Evolutionary conservation across 805 yeast genomes (phyloP).

Genomic region (Sungouiozyma ichnusensis): DNA sequence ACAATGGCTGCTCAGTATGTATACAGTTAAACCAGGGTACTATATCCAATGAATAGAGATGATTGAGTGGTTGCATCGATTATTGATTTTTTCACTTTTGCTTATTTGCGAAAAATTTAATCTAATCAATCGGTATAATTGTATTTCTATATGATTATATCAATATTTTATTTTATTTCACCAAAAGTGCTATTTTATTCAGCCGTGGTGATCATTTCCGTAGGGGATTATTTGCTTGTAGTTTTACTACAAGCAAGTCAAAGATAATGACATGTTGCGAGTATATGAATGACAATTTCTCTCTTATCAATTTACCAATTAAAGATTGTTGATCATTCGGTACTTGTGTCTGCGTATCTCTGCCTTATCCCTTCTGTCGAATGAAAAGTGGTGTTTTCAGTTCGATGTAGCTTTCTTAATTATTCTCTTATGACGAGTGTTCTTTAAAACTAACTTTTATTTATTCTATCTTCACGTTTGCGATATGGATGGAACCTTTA

Average conservation of each 20-base stretch:
- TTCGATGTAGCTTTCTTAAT: slow-evolving; percentile 29
- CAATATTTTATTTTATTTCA: too few species aligned
- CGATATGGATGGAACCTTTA: neutral
- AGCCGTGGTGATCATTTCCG: slow-evolving; percentile 4
- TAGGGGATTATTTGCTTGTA: slow-evolving; percentile 23
- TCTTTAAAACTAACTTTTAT: slow-evolving; percentile 1
- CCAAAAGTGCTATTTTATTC: neutral
- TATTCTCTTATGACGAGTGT: slow-evolving; percentile 1
- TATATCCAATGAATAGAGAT: neutral
- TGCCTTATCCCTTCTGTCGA: slow-evolving; percentile 30
- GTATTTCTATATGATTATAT: neutral
- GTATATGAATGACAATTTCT: neutral
- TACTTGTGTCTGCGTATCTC: slow-evolving; percentile 20
- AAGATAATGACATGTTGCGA: slow-evolving; percentile 17
- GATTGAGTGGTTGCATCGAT: slow-evolving; percentile 9
- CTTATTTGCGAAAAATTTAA: neutral
- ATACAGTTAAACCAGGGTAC: neutral
- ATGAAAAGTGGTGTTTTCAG: slow-evolving; percentile 32
- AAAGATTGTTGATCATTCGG: neutral
- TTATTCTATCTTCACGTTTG: slow-evolving; percentile 1
- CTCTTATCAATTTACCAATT: slow-evolving; percentile 7
- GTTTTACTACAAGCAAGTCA: slow-evolving; percentile 11
- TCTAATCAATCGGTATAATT: neutral
- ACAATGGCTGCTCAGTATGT: slow-evolving; percentile 33
- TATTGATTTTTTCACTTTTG: neutral